These are phyloP conservation scores for Cicer arietinum DNA, from an alignment of 306 rosid genomes.

Conservation along the genomic window DNA sequence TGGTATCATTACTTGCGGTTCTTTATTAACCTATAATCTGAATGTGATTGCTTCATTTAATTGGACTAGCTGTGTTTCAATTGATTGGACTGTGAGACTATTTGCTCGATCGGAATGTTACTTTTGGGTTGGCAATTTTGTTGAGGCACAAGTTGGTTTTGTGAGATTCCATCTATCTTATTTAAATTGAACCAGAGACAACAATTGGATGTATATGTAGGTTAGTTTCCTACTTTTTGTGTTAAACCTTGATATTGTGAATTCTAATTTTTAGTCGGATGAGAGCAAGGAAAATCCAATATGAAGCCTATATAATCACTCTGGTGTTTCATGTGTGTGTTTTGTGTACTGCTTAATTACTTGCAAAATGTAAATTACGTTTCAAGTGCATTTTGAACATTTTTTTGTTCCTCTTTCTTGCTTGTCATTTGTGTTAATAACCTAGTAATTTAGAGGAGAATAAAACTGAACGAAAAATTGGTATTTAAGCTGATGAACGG, in stretches of 20 bases:
- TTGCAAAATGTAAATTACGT: neutral
- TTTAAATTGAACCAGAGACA: neutral
- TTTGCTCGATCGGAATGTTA: neutral
- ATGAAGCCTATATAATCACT: neutral
- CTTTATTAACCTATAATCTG: neutral
- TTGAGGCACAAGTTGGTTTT: conserved; percentile 4
- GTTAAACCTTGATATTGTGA: neutral
- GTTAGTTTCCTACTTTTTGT: neutral
- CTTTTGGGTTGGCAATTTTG: neutral
- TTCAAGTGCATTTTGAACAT: neutral
- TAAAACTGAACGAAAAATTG: neutral
- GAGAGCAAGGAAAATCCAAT: neutral
- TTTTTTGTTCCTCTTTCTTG: neutral
- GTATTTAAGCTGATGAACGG: neutral
- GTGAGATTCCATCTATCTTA: neutral
- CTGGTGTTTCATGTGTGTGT: neutral
- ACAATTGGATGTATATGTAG: neutral
- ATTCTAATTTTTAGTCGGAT: conserved; percentile 4
- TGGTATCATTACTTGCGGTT: neutral
- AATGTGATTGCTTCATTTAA: conserved; percentile 22
- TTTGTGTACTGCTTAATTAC: neutral
- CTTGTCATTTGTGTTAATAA: neutral
- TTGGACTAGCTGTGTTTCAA: neutral
- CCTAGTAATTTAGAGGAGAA: conserved; percentile 1
- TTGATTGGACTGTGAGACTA: neutral